These are phyloP conservation scores for Penicillium glabrum DNA, from an alignment of 2,329 filamentous ascomycete genomes.

Conservation along the genomic window DNA sequence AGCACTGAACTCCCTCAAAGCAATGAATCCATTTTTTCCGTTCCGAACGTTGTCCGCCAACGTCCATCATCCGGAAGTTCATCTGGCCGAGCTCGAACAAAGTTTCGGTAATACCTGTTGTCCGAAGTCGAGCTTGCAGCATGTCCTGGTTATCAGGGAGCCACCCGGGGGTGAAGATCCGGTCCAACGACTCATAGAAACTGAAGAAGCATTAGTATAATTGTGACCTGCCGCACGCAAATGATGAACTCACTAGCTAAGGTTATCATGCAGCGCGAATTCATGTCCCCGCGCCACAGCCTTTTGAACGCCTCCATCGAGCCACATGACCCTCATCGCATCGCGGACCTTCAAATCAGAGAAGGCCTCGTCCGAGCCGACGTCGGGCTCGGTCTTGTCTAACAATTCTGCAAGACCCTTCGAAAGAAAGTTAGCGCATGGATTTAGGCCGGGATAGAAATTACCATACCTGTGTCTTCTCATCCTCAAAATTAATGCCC, in stretches of 20 bases:
- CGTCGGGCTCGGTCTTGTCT: constrained; percentile 71
- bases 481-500: constrained; percentile 72
- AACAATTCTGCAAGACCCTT: constrained; percentile 78
- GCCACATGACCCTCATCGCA: constrained; percentile 83
- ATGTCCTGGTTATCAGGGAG: constrained; percentile 93
- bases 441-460: neutral
- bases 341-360: constrained; percentile 62
- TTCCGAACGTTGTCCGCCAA: constrained; percentile 87
- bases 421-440: constrained; percentile 4
- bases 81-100: constrained; percentile 88
- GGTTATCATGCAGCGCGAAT: constrained; percentile 92
- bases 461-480: constrained; percentile 69
- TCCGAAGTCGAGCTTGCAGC: constrained; percentile 82
- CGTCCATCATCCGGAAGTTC: constrained; percentile 96
- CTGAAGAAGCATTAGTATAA: constrained; percentile 47
- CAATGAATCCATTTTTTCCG: constrained; percentile 98
- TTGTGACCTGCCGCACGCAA: neutral
- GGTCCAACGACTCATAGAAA: constrained; percentile 78
- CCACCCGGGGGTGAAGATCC: constrained; percentile 74
- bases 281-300: constrained; percentile 95
- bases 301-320: constrained; percentile 75
- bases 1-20: constrained; percentile 89
- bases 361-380: constrained; percentile 77
- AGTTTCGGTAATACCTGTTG: constrained; percentile 94
- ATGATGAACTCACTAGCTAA: constrained; percentile 71